Base-by-base conservation (phyloP, 1,139 yeast species). In the Kurtzmaniella quercitrusa region DNA sequence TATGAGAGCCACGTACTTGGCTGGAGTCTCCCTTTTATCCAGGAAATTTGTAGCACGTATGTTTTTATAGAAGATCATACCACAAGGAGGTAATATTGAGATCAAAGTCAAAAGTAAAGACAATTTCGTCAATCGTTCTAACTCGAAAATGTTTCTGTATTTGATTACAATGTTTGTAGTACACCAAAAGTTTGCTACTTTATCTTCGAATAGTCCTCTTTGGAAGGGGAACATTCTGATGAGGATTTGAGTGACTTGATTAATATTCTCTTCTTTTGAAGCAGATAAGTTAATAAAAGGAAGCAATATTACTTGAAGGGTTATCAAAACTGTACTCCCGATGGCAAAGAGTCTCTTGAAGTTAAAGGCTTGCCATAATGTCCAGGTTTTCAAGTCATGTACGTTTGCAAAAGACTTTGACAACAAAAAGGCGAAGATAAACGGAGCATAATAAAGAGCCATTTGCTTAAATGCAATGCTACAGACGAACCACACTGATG, bases 181-280 rank as follows among this genome's bases (percentile, higher is more conserved):
- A 62, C 98, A 91, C 99, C 99, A 93, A 55, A 93, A 84, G 58
- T 91, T 93, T 41, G 96, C 97, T 12, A 94, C 98, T 62, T 93
- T 93, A 60, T 93, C 98, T 62, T 93, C 98, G 73, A 94, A 93
- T n/a, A 94, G 73, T 0, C 98, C 98, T 58, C 98, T 75, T 40
- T 81, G 79, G 57, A 93, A 91, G 1, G 99, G 98, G 62, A 93
- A 93, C 25, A 93, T 84, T 51, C 98, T 76, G 40, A 71, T 63
- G 16, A 88, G 64, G 39, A 68, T 73, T 62, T 63, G 79, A 45
- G 37, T 23, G 60, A 50, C 36, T 56, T 34, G 23, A 55, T 58
- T 45, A 52, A 42, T 37, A 44, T 54, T 25, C 21, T 37, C 47
- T 14, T 43, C n/a, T 25, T 41, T 34, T 12, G 47, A 23, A 25